Percentiles rank a stretch among this genome's conserved stretches.
Conservation (phyloP, 163 green algal species). For the Scenedesmus sp. region DNA sequence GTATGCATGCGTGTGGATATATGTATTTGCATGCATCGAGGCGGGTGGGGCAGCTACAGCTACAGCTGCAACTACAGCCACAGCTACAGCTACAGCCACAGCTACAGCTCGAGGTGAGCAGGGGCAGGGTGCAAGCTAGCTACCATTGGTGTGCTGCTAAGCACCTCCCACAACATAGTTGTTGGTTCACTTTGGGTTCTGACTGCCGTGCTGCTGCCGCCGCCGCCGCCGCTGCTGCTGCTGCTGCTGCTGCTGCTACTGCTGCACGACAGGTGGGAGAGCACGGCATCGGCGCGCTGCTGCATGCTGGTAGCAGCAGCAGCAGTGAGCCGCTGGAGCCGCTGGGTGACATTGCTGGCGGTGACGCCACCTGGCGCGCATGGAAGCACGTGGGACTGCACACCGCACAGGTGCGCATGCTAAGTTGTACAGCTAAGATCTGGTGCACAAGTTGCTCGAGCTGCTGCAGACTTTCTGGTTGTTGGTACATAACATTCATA, state of each 20-base stretch:
- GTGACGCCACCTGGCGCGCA: conserved; percentile 60
- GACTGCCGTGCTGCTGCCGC: neutral
- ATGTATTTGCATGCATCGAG: no score
- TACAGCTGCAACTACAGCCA: no score
- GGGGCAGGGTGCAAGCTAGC: no score
- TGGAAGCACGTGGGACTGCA: conserved; percentile 75
- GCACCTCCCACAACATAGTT: neutral
- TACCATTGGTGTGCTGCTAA: neutral
- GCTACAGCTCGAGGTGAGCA: no score
- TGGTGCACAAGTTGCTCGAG: neutral
- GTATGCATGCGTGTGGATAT: no score
- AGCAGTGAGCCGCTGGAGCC: conserved; percentile 24
- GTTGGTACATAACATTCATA: no score
- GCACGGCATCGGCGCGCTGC: conserved; percentile 58
- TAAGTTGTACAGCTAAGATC: no score
- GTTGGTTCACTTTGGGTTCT: neutral
- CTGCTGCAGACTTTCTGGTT: neutral
- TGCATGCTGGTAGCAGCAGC: neutral
- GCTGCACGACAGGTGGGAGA: conserved; percentile 47
- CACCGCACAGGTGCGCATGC: conserved; percentile 37
- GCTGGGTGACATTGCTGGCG: conserved; percentile 70
- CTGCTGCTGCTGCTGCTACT: no score
- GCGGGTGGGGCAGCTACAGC: no score
- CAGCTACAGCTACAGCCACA: no score
- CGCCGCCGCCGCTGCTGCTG: neutral